Evolutionary conservation across 768 basidiomycete species (phyloP).

Genomic region (Boletus vermiculosoides): DNA sequence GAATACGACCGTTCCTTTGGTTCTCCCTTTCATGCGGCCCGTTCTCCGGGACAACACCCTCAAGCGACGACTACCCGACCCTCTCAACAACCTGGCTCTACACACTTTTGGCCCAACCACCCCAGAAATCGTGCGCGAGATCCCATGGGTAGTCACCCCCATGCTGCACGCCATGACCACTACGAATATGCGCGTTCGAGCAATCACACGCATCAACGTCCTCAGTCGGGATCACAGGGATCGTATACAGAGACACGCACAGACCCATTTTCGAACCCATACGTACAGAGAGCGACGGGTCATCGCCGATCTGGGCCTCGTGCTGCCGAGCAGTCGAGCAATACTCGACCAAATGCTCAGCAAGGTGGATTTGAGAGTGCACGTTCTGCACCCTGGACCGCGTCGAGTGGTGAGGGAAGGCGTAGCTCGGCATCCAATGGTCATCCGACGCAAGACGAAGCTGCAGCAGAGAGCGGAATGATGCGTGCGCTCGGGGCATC

Average conservation of each 20-base stretch:
- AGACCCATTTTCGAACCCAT: conserved; percentile 26
- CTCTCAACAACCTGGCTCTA: conserved; percentile 25
- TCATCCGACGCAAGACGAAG: conserved; percentile 22
- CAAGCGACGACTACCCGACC: conserved; percentile 31
- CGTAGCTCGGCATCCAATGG: background rate
- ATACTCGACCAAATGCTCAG: background rate
- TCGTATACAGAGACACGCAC: conserved; percentile 4
- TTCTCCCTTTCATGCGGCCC: conserved; percentile 10
- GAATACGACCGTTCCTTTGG: conserved; percentile 31
- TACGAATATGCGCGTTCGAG: conserved; percentile 8
- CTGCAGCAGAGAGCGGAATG: conserved; percentile 24
- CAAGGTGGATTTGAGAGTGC: conserved; percentile 5
- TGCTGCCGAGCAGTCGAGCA: background rate
- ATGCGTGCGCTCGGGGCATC: conserved; percentile 30
- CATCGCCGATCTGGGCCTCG: conserved; percentile 3
- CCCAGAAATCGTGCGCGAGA: conserved; percentile 23
- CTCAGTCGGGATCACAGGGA: conserved; percentile 2
- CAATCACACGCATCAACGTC: background rate
- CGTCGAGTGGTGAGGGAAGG: conserved; percentile 3
- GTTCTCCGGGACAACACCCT: conserved; percentile 21
- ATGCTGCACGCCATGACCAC: conserved; percentile 10
- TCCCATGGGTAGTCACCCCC: conserved; percentile 5
- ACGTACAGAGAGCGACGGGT: conserved; percentile 31
- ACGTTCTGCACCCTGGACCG: conserved; percentile 3
- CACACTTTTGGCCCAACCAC: conserved; percentile 28